A percentile compares a stretch with the other conserved stretches of the same genome.
phyloP scores from a whole-genome alignment of 352 stramenopile genomes.

The Phytopythium vexans region DNA sequence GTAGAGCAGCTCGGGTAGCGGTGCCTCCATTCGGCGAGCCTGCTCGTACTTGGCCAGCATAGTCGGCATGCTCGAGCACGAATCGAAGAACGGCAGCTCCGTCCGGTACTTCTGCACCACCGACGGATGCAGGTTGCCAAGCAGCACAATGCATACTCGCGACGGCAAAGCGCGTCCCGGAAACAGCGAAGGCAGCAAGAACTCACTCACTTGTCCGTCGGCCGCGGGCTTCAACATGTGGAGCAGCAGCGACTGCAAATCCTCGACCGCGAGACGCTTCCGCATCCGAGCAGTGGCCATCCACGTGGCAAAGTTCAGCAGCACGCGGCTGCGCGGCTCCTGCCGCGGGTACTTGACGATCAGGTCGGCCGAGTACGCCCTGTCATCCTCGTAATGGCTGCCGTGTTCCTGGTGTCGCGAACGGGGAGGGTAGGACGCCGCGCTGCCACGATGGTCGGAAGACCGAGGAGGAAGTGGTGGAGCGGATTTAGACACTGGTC shows the following conservation, averaged over 20 bases:
- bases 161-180: slow-evolving; percentile 36
- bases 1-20: slow-evolving; percentile 65
- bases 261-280: slow-evolving; percentile 50
- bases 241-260: slow-evolving; percentile 61
- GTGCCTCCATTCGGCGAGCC: slow-evolving; percentile 46
- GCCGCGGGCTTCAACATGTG: slow-evolving; percentile 30
- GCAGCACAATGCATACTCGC: slow-evolving; percentile 75
- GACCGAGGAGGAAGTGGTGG: slow-evolving; percentile 5
- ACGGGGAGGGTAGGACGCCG: slow-evolving; percentile 15
- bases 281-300: slow-evolving; percentile 46
- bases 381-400: slow-evolving; percentile 24
- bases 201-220: slow-evolving; percentile 32
- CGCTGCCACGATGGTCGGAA: slow-evolving; percentile 9
- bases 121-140: slow-evolving; percentile 64
- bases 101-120: slow-evolving; percentile 65
- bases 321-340: slow-evolving; percentile 50
- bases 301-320: slow-evolving; percentile 71
- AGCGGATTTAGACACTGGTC: not conserved
- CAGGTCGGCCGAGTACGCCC: slow-evolving; percentile 51
- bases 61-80: slow-evolving; percentile 64
- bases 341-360: slow-evolving; percentile 71
- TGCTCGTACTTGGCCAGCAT: slow-evolving; percentile 61
- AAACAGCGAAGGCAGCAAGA: slow-evolving; percentile 48
- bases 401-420: slow-evolving; percentile 4
- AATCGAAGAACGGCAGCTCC: slow-evolving; percentile 72